phyloP scores from a whole-genome alignment of 2,329 filamentous ascomycete genomes.

The Ascochyta pisi region DNA sequence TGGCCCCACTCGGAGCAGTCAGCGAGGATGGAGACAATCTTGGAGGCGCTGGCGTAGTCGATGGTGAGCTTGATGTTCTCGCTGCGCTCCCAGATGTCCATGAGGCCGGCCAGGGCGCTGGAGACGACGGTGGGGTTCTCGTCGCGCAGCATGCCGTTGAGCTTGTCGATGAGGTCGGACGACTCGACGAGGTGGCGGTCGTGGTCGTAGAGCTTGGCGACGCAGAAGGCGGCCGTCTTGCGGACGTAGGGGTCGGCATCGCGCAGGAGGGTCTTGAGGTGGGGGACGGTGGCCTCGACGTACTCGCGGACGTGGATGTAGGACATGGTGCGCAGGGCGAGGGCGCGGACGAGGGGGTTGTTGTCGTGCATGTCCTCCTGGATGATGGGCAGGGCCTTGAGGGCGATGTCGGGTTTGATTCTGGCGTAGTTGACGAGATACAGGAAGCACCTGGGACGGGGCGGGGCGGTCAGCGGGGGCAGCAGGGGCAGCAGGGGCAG shows the following conservation, averaged over 20 bases:
- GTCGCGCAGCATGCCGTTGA: conserved; percentile 89
- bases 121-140: conserved; percentile 98
- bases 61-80: conserved; percentile 98
- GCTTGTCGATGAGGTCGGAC: conserved; percentile 88
- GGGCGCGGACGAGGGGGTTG: conserved; percentile 89
- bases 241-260: conserved; percentile 95
- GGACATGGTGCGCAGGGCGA: conserved; percentile 93
- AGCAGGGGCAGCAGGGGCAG: too few species aligned
- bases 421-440: conserved; percentile 97
- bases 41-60: conserved; percentile 95
- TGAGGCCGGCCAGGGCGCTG: conserved; percentile 85
- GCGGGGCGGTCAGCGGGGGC: conserved; percentile 38
- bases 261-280: conserved; percentile 81
- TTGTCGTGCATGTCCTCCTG: conserved; percentile 92
- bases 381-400: conserved; percentile 89
- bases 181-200: conserved; percentile 87
- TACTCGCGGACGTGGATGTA: conserved; percentile 98
- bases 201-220: conserved; percentile 97
- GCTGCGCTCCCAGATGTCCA: conserved; percentile 98
- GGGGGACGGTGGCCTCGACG: conserved; percentile 85
- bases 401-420: conserved; percentile 89
- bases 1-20: conserved; percentile 99
- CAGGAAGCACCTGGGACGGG: conserved; percentile 80
- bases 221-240: conserved; percentile 94
- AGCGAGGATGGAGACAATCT: conserved; percentile 94